These are phyloP conservation scores for Parsonsia alboflavescens DNA, from an alignment of 257 asterid species.

Conservation along the genomic window DNA sequence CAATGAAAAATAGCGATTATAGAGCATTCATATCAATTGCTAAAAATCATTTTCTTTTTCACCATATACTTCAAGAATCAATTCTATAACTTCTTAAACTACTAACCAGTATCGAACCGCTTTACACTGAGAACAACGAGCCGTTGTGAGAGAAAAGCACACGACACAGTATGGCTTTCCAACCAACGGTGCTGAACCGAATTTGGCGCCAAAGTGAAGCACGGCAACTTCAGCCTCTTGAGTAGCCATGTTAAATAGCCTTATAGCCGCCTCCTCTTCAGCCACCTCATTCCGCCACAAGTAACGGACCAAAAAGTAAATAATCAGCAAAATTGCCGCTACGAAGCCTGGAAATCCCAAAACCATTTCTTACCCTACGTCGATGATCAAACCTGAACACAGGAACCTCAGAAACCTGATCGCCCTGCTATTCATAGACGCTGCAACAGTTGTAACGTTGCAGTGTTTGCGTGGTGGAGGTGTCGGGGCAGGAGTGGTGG, in stretches of 20 bases:
- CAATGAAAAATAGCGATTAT: neutral
- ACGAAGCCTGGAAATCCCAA: neutral
- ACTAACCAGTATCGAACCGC: neutral
- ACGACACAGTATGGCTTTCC: neutral
- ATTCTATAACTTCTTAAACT: neutral
- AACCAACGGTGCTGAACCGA: neutral
- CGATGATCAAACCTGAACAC: neutral
- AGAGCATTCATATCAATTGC: neutral
- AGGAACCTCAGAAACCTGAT: neutral
- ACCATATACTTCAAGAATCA: neutral
- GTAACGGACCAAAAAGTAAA: neutral
- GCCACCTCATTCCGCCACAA: neutral
- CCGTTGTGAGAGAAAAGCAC: neutral
- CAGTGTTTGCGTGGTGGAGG: neutral
- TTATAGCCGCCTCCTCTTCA: neutral
- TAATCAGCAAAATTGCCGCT: neutral
- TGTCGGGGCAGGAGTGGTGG: neutral
- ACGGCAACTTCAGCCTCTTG: neutral
- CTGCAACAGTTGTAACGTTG: neutral
- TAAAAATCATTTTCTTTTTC: neutral
- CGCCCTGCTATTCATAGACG: neutral
- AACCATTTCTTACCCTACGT: neutral
- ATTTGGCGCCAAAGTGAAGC: neutral
- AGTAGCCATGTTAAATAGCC: conserved; percentile 11
- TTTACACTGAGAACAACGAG: neutral